phyloP scores from a whole-genome alignment of 2,329 filamentous ascomycete species.

The Pleochaeta shiraiana region DNA sequence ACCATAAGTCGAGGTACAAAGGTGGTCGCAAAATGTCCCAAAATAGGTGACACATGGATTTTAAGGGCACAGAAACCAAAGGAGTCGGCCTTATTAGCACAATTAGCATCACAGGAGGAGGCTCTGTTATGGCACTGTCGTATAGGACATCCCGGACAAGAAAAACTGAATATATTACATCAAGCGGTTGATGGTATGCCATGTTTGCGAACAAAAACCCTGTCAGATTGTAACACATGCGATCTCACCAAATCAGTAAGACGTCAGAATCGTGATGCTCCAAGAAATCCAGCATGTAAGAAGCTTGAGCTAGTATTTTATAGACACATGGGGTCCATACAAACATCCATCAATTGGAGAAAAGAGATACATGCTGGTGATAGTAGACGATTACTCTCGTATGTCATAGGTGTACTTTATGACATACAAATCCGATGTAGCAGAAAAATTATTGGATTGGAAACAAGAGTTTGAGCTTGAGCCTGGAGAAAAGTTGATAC shows the following conservation, averaged over 20 bases:
- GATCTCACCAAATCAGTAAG: background rate
- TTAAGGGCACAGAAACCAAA: background rate
- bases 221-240: background rate
- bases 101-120: background rate
- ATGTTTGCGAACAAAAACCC: background rate
- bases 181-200: background rate
- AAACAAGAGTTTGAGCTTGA: too few relatives aligned
- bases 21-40: background rate
- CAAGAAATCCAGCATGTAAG: background rate
- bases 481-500: too few relatives aligned
- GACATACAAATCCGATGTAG: too few relatives aligned
- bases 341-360: constrained; percentile 1
- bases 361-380: background rate
- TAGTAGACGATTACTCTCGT: background rate
- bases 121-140: background rate
- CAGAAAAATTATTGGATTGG: too few relatives aligned
- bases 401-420: background rate
- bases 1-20: background rate
- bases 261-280: background rate
- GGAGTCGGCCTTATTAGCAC: background rate
- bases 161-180: background rate
- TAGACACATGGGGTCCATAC: background rate
- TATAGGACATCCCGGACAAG: background rate
- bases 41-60: background rate
- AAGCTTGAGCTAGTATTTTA: background rate